Base-by-base conservation (phyloP, 192 early-diverging fungal genomes). In the Coemansia asiatica region DNA sequence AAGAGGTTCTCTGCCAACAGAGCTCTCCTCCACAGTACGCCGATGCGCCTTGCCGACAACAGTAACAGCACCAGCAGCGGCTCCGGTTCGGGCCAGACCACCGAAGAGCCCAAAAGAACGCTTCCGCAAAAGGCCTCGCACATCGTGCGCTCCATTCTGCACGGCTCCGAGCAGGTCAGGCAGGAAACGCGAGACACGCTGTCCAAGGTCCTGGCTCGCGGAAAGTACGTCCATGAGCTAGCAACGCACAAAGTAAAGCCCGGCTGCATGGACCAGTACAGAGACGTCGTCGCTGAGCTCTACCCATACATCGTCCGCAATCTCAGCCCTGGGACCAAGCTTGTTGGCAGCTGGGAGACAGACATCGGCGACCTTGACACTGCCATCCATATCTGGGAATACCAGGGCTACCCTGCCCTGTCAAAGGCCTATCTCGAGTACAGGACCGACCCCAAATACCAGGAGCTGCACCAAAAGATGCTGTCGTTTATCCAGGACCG, bases 221-320 rank as follows among this genome's bases (percentile, higher is more conserved):
- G 91, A 47, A 95, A 95, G 81, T 95, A 92, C 63, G 91, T 95
- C 16, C 93, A 95, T 76, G 94, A 97, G 74, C 71, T 95, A 49
- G 83, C 88, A 64, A 89, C 82, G 57, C 95, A 97, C 63, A 77
- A 81, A 21, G 91, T 97, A 31, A 91, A 89, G 73, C 94, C 95
- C 0, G 93, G 95, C 22, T 77, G 85, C 60, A 86, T 89, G 57
- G 90, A 93, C 6, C 94, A 95, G 61, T 97, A 97, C 83, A 86
- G 88, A 46, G 84, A 82, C 16, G 71, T 93, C 54, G 93, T 90
- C 6, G 76, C 89, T n/a, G 85, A 88, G 60, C 85, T 88, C 55
- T 94, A 90, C 68, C 90, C 91, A 6, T 82, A 84, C 23, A 87
- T 97, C 51, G 88, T 89, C 31, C 85, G 90, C 44, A 84, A 91